Evolutionary conservation across 2,329 filamentous ascomycete genomes (phyloP).

Genomic region (Cordyceps tenuipes): DNA sequence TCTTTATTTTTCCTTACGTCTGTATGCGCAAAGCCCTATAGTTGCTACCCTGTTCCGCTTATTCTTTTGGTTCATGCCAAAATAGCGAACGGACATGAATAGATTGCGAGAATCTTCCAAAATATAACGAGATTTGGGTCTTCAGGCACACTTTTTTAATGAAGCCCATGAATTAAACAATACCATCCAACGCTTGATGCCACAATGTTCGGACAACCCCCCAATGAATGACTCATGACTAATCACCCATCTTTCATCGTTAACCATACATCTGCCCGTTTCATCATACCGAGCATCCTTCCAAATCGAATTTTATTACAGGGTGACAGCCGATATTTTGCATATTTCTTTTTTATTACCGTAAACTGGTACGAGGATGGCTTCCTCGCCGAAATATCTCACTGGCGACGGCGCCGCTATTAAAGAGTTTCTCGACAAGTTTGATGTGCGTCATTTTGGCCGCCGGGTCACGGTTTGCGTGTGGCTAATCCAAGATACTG

Average conservation of each 20-base stretch:
- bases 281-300: neutral
- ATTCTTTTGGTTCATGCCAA: no score
- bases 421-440: conserved; percentile 76
- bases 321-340: no score
- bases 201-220: neutral
- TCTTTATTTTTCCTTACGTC: no score
- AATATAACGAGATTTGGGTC: no score
- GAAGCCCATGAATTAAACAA: no score
- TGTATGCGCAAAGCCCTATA: no score
- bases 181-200: neutral
- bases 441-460: conserved; percentile 63
- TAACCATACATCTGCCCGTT: neutral
- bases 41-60: neutral
- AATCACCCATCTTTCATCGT: neutral
- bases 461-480: neutral
- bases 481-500: neutral
- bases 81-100: no score
- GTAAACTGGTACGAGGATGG: neutral
- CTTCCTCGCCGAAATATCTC: conserved; percentile 50
- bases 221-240: neutral
- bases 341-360: neutral
- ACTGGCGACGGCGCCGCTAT: conserved; percentile 72
- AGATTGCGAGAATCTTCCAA: no score
- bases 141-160: no score
- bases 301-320: no score